phyloP scores from a whole-genome alignment of 1,139 yeast genomes.

The Suhomyces bolitotheri region DNA sequence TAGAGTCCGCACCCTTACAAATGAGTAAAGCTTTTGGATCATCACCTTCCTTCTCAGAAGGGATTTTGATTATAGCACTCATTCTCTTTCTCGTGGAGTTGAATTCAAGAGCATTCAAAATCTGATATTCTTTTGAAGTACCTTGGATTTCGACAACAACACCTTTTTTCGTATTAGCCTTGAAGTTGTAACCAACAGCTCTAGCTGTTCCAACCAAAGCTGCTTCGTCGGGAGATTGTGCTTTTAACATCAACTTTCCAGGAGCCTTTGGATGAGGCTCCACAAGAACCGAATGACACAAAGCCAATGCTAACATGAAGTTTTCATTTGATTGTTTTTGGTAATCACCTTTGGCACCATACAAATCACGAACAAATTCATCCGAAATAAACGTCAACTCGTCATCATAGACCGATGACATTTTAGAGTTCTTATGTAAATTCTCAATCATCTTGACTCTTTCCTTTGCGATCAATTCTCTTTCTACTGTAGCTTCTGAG shows the following conservation, averaged over 20 bases:
- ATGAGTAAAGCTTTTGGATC: constrained; percentile 43
- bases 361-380: constrained; percentile 43
- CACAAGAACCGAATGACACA: constrained; percentile 61
- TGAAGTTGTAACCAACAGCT: constrained; percentile 53
- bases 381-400: constrained; percentile 51
- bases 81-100: constrained; percentile 64
- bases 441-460: constrained; percentile 36
- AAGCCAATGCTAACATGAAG: constrained; percentile 53
- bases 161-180: constrained; percentile 49
- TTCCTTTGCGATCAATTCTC: constrained; percentile 40
- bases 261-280: constrained; percentile 46
- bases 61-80: constrained; percentile 82
- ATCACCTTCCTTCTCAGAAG: constrained; percentile 33
- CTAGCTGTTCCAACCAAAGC: constrained; percentile 64
- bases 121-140: constrained; percentile 43
- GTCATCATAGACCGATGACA: constrained; percentile 33
- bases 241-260: constrained; percentile 44
- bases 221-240: constrained; percentile 67
- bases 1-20: constrained; percentile 53
- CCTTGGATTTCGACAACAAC: constrained; percentile 47
- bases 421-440: constrained; percentile 21
- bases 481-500: constrained; percentile 43
- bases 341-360: constrained; percentile 27
- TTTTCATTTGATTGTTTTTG: constrained; percentile 46
- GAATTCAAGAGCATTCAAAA: constrained; percentile 55